Evolutionary conservation across 192 early-diverging fungal genomes (phyloP), one percentile per base, ranked within the genome.

Genomic region (Linnemannia exigua): DNA sequence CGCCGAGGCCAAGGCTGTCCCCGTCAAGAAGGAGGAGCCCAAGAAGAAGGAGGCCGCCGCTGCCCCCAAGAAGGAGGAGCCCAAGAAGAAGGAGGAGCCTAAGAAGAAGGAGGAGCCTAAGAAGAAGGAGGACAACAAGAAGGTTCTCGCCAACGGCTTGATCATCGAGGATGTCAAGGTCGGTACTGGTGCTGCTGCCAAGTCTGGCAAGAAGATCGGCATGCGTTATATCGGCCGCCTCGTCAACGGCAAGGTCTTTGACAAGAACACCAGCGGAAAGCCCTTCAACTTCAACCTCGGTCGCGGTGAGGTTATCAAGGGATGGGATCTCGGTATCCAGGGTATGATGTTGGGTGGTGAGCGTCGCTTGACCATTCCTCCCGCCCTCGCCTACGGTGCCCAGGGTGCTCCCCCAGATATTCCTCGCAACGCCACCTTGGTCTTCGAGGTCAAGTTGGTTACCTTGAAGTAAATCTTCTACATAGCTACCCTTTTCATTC

Each of bases 151-250:
- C 35, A 92, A 91, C 72, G 97, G 98, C 67, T 89, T 99, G 28
- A 85, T 94, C 58, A 94, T 96, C 54, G 97, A 97, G 88, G 95
- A 98, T 86, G 88, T 93, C 72, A 93, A 89, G 79, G 71, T 88
- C 37, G 90, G 90, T 37, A 77, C 72, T 22, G 91, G 91, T 48
- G 54, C 73, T 7, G 87, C 78, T 75, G 89, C 88, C 72, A 91
- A 91, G 88, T 82, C 76, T 61, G 67, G 75, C 67, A 74, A 81
- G 74, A 76, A 92, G 88, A 90, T 95, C 74, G 91, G 92, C 72
- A 95, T 98, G 89, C 95, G 97, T 88, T 99, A 99, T 92, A 96
- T 99, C 87, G 98, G 98, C 76, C 95, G 94, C 87, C 91, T 99
- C 67, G 91, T 89, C 74, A 97, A 92, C 90, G 98, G 98, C 82